phyloP scores from a whole-genome alignment of 2,329 filamentous ascomycete species.

The Endoconidiophora polonica region DNA sequence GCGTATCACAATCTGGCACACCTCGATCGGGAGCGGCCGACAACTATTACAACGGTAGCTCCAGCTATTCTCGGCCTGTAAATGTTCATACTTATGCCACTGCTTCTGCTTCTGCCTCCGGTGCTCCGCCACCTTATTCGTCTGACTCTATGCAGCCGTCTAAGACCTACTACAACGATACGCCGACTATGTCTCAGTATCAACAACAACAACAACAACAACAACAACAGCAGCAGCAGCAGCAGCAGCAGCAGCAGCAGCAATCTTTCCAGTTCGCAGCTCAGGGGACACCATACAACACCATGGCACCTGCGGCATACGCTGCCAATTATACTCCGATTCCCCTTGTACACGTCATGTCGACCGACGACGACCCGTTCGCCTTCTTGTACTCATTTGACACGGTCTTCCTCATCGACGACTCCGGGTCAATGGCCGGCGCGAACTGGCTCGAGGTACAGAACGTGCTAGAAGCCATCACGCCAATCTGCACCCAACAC shows the following conservation, averaged over 20 bases:
- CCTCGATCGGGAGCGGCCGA: too few relatives aligned
- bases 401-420: conserved; percentile 81
- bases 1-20: too few relatives aligned
- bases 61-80: too few relatives aligned
- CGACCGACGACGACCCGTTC: conserved; percentile 46
- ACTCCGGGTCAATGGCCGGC: conserved; percentile 74
- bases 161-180: neutral
- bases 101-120: too few relatives aligned
- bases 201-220: neutral
- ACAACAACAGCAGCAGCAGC: neutral
- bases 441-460: conserved; percentile 60
- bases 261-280: neutral
- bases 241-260: neutral
- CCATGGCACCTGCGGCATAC: neutral
- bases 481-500: conserved; percentile 63
- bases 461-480: conserved; percentile 52
- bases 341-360: conserved; percentile 17
- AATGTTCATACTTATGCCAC: too few relatives aligned
- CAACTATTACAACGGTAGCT: too few relatives aligned
- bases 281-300: too few relatives aligned
- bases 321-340: conserved; percentile 10
- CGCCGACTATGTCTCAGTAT: neutral
- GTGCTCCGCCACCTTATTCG: too few relatives aligned
- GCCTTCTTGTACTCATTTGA: conserved; percentile 67
- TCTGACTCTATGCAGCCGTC: too few relatives aligned